A percentile compares a stretch with the other conserved stretches of the same genome.
Conservation (phyloP, 352 stramenopile species). For the Pythium aphanidermatum region DNA sequence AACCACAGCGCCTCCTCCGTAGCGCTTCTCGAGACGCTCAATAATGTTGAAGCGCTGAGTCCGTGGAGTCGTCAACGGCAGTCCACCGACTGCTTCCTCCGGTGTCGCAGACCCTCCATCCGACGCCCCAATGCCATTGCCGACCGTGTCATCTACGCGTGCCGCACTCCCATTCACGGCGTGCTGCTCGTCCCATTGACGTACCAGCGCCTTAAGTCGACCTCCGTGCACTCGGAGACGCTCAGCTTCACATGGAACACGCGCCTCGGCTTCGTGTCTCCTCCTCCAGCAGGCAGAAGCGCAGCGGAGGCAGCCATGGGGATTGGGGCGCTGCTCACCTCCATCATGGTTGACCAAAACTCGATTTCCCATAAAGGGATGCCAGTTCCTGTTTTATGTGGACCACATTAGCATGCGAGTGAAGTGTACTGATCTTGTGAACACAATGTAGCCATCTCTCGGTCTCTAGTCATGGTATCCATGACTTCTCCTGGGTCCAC, state of each 20-base stretch:
- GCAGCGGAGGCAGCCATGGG: too few relatives aligned
- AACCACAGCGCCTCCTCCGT: slow-evolving; percentile 61
- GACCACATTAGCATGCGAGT: too few relatives aligned
- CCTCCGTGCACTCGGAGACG: slow-evolving; percentile 37
- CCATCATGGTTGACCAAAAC: too few relatives aligned
- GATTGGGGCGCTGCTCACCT: too few relatives aligned
- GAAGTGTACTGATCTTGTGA: not conserved
- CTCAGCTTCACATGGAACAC: slow-evolving; percentile 53
- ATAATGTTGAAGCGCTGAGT: slow-evolving; percentile 82
- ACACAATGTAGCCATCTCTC: slow-evolving; percentile 1
- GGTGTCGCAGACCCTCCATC: not conserved
- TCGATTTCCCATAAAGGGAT: too few relatives aligned
- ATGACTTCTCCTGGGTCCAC: not conserved
- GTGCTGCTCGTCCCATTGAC: slow-evolving; percentile 13
- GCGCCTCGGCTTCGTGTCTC: slow-evolving; percentile 10
- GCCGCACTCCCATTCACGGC: not conserved
- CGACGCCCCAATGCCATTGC: too few relatives aligned
- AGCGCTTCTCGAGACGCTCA: slow-evolving; percentile 80
- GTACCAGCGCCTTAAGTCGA: slow-evolving; percentile 68
- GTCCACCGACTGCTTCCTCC: slow-evolving; percentile 9
- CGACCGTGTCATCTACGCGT: too few relatives aligned
- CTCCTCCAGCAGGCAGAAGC: too few relatives aligned
- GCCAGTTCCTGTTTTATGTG: too few relatives aligned
- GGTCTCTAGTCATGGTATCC: not conserved
- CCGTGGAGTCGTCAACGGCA: slow-evolving; percentile 13